Evolutionary conservation across 2,329 filamentous ascomycete species (phyloP), one percentile per base, ranked within the genome.

Genomic region (Colletotrichum brevisporum): DNA sequence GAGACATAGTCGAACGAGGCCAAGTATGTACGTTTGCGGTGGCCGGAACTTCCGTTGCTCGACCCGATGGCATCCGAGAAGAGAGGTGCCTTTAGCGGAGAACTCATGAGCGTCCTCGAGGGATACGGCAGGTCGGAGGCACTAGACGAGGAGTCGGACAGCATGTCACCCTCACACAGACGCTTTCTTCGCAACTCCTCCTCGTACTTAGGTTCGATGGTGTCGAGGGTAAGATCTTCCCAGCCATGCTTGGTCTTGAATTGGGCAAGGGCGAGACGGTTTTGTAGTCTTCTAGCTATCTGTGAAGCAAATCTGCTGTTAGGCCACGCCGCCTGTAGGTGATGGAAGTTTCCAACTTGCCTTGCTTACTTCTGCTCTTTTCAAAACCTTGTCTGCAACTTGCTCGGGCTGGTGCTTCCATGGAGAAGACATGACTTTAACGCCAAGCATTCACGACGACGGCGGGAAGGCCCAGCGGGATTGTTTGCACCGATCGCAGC

Each of bases 171-270:
- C 54, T 90, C 88, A 73, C 85, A 84, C 63, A 91, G 85, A 75
- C 92, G 88, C 82, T 91, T 92, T 74, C 91, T 88, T 82, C 92
- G 89, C 78, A 95, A 86, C 81, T 95, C 89, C 78, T 94, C 89
- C 78, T 95, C 92, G 71, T 95, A 84, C 78, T 91, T 92, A 59
- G 94, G 94, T 82, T 97, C 94, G 82, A 97, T 94, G 71, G 87
- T 91, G 78, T 94, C 93, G 76, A 97, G 89, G 71, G 92, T 93
- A 78, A 97, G 88, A 80, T 96, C 93, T 82, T 98, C 92, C 91
- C 94, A 97, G 79, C 95, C 95, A 83, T 97, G 92, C 82, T 97
- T 94, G 74, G 96, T 94, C 84, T 98, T 98, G 88, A 98, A 96
- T 81, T 97, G 96, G 78, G 96, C 96, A 72, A 98, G 90, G 68